Evolutionary conservation across 768 basidiomycete genomes (phyloP), one percentile per base, ranked within the genome.

Genomic region (Hortiboletus flavorubellus): DNA sequence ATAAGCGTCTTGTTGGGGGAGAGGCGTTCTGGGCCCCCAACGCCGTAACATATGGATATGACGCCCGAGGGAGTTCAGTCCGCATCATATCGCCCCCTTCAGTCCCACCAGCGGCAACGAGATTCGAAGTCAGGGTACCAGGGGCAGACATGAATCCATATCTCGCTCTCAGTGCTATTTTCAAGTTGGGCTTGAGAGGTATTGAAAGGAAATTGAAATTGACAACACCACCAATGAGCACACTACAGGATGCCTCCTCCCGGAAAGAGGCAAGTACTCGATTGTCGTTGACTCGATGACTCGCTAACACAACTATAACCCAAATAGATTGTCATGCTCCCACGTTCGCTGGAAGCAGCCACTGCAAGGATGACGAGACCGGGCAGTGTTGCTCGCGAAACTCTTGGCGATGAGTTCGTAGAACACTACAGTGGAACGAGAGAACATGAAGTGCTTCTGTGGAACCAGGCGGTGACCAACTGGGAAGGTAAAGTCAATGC

Each of bases 101-200:
- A 6, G 88, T 86, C n/a, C 81, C 89, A 3, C 80, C 81, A 9
- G 70, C 83, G 4, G 92, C 90, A 3, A 98, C 97, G 2, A 80
- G 97, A 46, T 82, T 99, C 64, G 97, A 99, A 75, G 75, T 99
- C 14, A 87, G 97, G 51, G 84, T 98, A 16, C 95, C 97, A 2
- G 97, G 97, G 26, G 97, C 97, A 38, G 97, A 99, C 66, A 92
- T 98, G 83, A 94, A 95, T 72, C 91, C 93, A 1, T 91, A 94
- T 73, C 92, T 89, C 59, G 84, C 93, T 0, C 74, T 98, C 42
- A 86, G 89, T 46, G 87, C 96, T 4, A 88, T 98, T 58, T 93
- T 98, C 69, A 78, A 83, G 18, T 76, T 96, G 30, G 97, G 97
- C 9, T 67, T 97, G 29, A 80, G 93, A 54, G 97, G 97, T 2